Evolutionary conservation across 805 yeast genomes (phyloP).

Genomic region (Kazachstania psychrophila): DNA sequence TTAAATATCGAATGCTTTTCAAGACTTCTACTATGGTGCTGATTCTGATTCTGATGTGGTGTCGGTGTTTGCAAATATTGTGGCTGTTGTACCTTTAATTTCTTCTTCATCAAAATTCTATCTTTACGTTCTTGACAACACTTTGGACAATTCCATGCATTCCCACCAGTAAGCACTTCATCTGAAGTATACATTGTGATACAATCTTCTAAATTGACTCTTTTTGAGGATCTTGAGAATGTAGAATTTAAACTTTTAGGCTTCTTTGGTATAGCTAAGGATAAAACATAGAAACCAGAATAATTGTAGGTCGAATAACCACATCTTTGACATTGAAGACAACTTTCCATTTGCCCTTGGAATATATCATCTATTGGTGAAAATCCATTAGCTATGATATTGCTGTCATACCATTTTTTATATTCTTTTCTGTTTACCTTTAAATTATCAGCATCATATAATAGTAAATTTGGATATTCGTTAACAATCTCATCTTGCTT

Average conservation of each 20-base stretch:
- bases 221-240: slow-evolving; percentile 22
- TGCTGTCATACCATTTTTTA: slow-evolving; percentile 48
- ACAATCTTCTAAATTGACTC: slow-evolving; percentile 49
- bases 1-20: slow-evolving; percentile 3
- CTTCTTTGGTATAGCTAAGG: slow-evolving; percentile 50
- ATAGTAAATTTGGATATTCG: slow-evolving; percentile 33
- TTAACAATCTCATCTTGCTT: slow-evolving; percentile 31
- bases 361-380: slow-evolving; percentile 59
- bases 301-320: slow-evolving; percentile 51
- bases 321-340: slow-evolving; percentile 55
- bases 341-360: slow-evolving; percentile 66
- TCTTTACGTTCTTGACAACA: slow-evolving; percentile 31
- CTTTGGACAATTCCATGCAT: slow-evolving; percentile 79
- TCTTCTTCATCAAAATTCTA: neutral
- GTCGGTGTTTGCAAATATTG: neutral
- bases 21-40: neutral
- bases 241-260: slow-evolving; percentile 11
- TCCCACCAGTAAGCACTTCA: slow-evolving; percentile 59
- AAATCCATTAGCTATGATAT: slow-evolving; percentile 47
- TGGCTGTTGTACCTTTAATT: neutral
- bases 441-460: slow-evolving; percentile 25
- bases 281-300: slow-evolving; percentile 51
- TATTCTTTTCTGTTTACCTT: slow-evolving; percentile 39
- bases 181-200: slow-evolving; percentile 51
- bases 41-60: neutral